Evolutionary conservation across 1,139 yeast genomes (phyloP).

Genomic region (Sugiyamaella castrensis): DNA sequence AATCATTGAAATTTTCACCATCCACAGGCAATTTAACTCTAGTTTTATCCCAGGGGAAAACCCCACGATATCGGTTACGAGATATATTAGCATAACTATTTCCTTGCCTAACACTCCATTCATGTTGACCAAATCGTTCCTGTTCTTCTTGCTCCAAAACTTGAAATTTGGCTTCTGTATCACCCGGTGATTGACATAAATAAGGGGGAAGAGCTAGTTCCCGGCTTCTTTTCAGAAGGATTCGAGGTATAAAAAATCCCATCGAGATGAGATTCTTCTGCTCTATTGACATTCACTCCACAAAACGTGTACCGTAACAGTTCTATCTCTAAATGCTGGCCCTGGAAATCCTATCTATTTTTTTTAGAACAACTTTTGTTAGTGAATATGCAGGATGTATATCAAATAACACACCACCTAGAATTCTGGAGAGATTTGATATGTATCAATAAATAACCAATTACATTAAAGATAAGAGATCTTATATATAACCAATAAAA

Average conservation of each 20-base stretch:
- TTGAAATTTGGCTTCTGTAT: slow-evolving; percentile 14
- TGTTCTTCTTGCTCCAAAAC: slow-evolving; percentile 16
- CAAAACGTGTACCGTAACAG: neutral
- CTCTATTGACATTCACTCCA: too few relatives aligned
- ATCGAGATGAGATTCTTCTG: neutral
- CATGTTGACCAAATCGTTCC: slow-evolving; percentile 13
- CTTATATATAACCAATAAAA: too few relatives aligned
- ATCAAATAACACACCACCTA: too few relatives aligned
- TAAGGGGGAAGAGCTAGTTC: slow-evolving; percentile 9
- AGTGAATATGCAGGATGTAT: too few relatives aligned
- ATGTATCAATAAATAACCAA: too few relatives aligned
- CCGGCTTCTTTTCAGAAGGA: slow-evolving; percentile 1
- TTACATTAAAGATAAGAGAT: too few relatives aligned
- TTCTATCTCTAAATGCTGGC: neutral
- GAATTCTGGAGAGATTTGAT: too few relatives aligned
- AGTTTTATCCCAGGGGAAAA: slow-evolving; percentile 58
- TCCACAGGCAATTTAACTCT: slow-evolving; percentile 46
- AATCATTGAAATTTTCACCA: slow-evolving; percentile 35
- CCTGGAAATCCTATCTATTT: too few relatives aligned
- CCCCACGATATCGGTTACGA: slow-evolving; percentile 55
- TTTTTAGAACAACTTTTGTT: too few relatives aligned
- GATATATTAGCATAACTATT: slow-evolving; percentile 5
- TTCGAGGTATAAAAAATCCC: slow-evolving; percentile 6
- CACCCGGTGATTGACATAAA: slow-evolving; percentile 8
- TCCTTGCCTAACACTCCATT: slow-evolving; percentile 12